Evolutionary conservation across 805 yeast species (phyloP).

Genomic region (Barnettozyma wickerhamii): DNA sequence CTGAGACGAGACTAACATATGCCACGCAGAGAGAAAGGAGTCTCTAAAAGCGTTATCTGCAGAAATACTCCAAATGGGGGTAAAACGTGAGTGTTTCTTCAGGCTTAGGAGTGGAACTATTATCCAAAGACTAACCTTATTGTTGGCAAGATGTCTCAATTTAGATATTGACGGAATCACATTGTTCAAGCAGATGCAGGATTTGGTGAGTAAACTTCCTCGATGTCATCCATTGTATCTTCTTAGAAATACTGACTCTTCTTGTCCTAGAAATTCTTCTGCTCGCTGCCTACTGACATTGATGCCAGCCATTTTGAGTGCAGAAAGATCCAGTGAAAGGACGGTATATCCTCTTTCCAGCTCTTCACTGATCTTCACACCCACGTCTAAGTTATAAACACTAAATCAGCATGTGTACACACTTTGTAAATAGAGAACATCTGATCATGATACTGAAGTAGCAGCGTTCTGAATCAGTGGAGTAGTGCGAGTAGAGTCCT

Average conservation of each 20-base stretch:
- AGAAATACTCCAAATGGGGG: constrained; percentile 40
- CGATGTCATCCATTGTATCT: no score
- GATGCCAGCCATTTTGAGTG: constrained; percentile 50
- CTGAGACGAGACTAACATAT: no score
- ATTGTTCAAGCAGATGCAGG: constrained; percentile 46
- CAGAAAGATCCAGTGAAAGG: constrained; percentile 30
- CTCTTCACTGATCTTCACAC: no score
- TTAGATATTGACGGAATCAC: constrained; percentile 36
- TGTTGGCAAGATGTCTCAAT: constrained; percentile 36
- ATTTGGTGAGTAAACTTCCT: constrained; percentile 29
- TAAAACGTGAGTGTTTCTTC: constrained; percentile 27
- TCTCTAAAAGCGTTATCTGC: constrained; percentile 39
- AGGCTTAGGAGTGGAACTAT: neutral
- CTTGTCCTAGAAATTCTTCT: constrained; percentile 35
- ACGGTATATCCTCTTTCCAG: no score
- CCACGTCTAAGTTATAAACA: no score
- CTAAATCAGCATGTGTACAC: no score
- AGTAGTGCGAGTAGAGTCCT: no score
- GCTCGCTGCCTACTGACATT: constrained; percentile 45
- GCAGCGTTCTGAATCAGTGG: no score
- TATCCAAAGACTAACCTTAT: constrained; percentile 1
- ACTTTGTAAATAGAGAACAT: no score
- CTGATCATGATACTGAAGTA: no score
- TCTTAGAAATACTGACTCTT: no score
- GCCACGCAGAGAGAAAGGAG: constrained; percentile 17